Percentiles rank a stretch among this genome's conserved stretches.
Conservation (phyloP, 345 rosid species). For the Euphorbia tirucalli region DNA sequence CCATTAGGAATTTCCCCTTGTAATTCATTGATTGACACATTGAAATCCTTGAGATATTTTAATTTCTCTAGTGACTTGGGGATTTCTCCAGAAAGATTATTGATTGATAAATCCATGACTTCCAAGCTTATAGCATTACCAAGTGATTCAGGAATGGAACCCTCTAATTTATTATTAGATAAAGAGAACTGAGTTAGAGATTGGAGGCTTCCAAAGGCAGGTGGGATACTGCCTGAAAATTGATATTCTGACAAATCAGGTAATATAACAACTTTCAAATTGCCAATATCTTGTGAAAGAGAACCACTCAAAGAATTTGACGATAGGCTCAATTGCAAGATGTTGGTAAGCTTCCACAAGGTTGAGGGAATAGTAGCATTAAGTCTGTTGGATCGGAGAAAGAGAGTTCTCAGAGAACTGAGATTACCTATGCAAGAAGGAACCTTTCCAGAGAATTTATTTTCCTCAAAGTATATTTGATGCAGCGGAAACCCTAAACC, state of each 20-base stretch:
- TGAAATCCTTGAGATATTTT: conserved; percentile 4
- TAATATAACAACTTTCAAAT: background rate
- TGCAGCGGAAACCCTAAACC: too few relatives aligned
- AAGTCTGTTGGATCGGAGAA: too few relatives aligned
- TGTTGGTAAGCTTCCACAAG: too few relatives aligned
- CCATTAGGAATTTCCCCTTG: conserved; percentile 13
- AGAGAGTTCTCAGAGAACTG: too few relatives aligned
- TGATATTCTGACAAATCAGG: conserved; percentile 22
- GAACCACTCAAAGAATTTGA: background rate
- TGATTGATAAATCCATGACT: background rate
- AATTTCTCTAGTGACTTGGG: conserved; percentile 21
- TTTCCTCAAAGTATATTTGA: too few relatives aligned
- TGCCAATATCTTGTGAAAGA: background rate
- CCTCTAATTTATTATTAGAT: background rate
- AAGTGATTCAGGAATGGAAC: background rate
- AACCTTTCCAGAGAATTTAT: too few relatives aligned
- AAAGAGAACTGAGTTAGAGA: background rate
- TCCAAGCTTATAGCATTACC: background rate
- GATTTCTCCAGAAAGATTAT: conserved; percentile 5
- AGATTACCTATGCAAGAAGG: too few relatives aligned
- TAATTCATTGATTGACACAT: conserved; percentile 15
- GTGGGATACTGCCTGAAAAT: conserved; percentile 4
- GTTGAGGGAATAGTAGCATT: too few relatives aligned
- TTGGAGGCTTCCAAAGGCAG: background rate
- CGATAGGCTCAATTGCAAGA: background rate